Evolutionary conservation across 805 yeast species (phyloP), one percentile per base, ranked within the genome.

Genomic region (Lipomyces kockii): DNA sequence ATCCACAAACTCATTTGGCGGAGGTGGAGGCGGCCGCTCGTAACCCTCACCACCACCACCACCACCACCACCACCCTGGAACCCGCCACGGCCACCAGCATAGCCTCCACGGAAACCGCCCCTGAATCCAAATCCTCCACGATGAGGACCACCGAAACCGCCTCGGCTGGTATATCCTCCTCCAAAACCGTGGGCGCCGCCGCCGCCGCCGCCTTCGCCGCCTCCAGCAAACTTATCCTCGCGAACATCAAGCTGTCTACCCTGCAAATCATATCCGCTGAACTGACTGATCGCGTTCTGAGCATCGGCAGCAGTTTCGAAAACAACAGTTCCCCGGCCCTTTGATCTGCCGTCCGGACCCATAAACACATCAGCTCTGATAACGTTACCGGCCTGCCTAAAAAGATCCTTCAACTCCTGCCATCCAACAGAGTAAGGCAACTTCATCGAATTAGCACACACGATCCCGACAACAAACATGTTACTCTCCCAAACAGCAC

Each of bases 251-350:
- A 93, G 78, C 61, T 78, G 78, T 78, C 97, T 86, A 22, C 97
- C 97, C 61, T 89, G 89, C 65, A 89, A 77, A 58, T 85, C 89
- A 72, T 83, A 84, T 27, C 92, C 93, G 73, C 90, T 85, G 77
- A 87, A 89, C 76, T 80, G 82, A 53, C 83, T 87, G 70, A 92
- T 85, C 2, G 97, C 97, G 58, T 81, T 82, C 52, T 81, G 79
- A 25, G 96, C 97, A 70, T 86, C 92, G 65, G 86, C 92, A 14
- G 83, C 81, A 7, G 84, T 84, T 63, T 82, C 84, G 76, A 87
- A 92, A 27, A 86, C 84, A 35, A 92, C 97, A 11, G 90, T 89
- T 62, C 97, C 98, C 73, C 86, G 88, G 2, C 98, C 98, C 78
- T 88, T 86, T 6, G 97, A 90, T 73, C 89, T 86, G 32, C 97